Conservation (phyloP, 148 eudicot genomes). For the Hydrangea macrophylla region DNA sequence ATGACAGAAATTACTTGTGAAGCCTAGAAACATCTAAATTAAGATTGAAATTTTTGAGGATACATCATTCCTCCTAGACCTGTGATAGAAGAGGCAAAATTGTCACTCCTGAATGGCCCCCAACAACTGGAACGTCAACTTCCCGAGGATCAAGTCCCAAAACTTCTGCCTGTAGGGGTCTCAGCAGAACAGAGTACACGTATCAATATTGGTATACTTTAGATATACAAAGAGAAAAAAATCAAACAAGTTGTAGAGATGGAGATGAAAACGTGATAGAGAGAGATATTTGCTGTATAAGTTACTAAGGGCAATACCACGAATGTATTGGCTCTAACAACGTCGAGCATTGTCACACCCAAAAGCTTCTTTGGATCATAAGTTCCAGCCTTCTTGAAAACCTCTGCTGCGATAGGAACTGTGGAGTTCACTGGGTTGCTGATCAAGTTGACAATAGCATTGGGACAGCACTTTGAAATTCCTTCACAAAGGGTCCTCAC, state of each 20-base stretch:
- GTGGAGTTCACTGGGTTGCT: slow-evolving; percentile 98
- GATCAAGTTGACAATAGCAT: slow-evolving; percentile 84
- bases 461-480: slow-evolving; percentile 77
- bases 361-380: slow-evolving; percentile 89
- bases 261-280: no score
- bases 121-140: slow-evolving; percentile 93
- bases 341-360: slow-evolving; percentile 96
- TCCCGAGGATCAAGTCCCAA: slow-evolving; percentile 96
- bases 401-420: slow-evolving; percentile 94
- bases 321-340: slow-evolving; percentile 96
- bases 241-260: no score
- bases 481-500: slow-evolving; percentile 92
- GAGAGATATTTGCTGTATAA: no score
- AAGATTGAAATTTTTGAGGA: background rate
- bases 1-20: background rate
- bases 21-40: background rate
- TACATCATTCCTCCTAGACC: slow-evolving; percentile 41
- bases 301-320: no score
- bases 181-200: background rate
- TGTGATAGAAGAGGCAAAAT: slow-evolving; percentile 95
- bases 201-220: no score
- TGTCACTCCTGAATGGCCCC: slow-evolving; percentile 97
- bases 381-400: slow-evolving; percentile 94
- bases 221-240: no score
- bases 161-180: slow-evolving; percentile 73